A percentile compares a stretch with the other conserved stretches of the same genome.
These are phyloP conservation scores for Kurtzmaniella quercitrusa DNA, from an alignment of 1,139 yeast genomes.

Conservation along the genomic window DNA sequence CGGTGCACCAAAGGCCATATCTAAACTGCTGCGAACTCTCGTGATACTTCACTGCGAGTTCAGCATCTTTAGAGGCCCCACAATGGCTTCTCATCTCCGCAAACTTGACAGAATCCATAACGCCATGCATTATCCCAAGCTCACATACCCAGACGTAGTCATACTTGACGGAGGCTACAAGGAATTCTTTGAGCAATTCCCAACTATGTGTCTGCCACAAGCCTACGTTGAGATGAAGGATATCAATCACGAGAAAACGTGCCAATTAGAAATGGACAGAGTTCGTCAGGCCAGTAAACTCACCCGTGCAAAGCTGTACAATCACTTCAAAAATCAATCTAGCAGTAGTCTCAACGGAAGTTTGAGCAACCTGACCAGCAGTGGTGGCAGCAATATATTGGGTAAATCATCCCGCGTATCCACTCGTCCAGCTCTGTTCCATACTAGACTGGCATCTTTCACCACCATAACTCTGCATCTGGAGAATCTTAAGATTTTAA, in stretches of 20 bases:
- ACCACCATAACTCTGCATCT: conserved; percentile 30
- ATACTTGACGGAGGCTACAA: conserved; percentile 91
- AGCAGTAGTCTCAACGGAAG: not conserved
- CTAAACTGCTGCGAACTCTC: conserved; percentile 22
- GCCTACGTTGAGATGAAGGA: conserved; percentile 88
- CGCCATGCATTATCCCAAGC: conserved; percentile 69
- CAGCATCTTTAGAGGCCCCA: conserved; percentile 87
- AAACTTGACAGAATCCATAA: conserved; percentile 76
- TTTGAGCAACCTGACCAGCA: conserved; percentile 1
- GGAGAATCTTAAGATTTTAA: conserved; percentile 29
- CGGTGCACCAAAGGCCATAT: conserved; percentile 10
- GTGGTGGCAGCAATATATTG: conserved; percentile 8
- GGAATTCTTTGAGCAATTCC: conserved; percentile 57
- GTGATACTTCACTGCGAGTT: conserved; percentile 92
- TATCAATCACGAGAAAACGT: conserved; percentile 54
- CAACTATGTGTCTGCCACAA: conserved; percentile 58
- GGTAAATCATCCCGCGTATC: conserved; percentile 1
- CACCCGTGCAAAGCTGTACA: conserved; percentile 34
- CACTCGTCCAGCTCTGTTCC: conserved; percentile 2
- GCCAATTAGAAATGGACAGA: conserved; percentile 69
- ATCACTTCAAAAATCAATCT: conserved; percentile 16
- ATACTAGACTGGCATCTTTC: conserved; percentile 25
- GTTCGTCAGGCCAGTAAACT: conserved; percentile 59
- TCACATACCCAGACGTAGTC: conserved; percentile 83
- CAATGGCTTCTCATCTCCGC: conserved; percentile 83